A percentile compares a stretch with the other conserved stretches of the same genome.
Evolutionary conservation across 2,329 filamentous ascomycete species (phyloP).

Genomic region (Fusarium mundagurra): DNA sequence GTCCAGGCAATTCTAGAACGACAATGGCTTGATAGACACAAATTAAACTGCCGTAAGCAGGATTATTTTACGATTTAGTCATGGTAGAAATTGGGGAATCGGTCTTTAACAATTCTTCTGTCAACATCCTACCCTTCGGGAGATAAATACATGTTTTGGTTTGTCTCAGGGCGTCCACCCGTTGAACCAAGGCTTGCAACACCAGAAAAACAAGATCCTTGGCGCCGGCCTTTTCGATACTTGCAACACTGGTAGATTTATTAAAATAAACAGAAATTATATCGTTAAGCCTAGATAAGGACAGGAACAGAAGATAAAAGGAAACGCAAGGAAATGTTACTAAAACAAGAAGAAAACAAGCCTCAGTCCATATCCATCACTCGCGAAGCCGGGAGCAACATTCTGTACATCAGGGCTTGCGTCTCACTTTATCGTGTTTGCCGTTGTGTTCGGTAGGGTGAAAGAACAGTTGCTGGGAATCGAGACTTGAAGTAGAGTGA

Average conservation of each 20-base stretch:
- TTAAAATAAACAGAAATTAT: not conserved
- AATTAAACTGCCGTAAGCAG: not conserved
- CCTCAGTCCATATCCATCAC: rapidly evolving
- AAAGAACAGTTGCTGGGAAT: not conserved
- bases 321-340: rapidly evolving
- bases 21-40: not conserved
- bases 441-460: not conserved
- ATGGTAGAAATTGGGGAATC: rapidly evolving
- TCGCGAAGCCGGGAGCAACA: not conserved
- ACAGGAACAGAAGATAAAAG: too few species aligned
- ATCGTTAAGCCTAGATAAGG: rapidly evolving
- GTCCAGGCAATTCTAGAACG: not conserved
- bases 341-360: not conserved
- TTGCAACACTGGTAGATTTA: not conserved
- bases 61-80: rapidly evolving
- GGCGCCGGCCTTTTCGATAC: not conserved
- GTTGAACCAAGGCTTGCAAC: not conserved
- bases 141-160: not conserved
- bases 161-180: not conserved
- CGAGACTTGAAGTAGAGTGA: not conserved
- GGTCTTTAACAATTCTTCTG: not conserved
- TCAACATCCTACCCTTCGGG: too few species aligned
- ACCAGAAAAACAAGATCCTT: not conserved
- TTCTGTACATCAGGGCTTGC: too few species aligned
- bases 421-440: not conserved